Percentiles rank a stretch among this genome's conserved stretches.
Evolutionary conservation across 2,329 filamentous ascomycete genomes (phyloP).

Genomic region (Chaetomium sp.): DNA sequence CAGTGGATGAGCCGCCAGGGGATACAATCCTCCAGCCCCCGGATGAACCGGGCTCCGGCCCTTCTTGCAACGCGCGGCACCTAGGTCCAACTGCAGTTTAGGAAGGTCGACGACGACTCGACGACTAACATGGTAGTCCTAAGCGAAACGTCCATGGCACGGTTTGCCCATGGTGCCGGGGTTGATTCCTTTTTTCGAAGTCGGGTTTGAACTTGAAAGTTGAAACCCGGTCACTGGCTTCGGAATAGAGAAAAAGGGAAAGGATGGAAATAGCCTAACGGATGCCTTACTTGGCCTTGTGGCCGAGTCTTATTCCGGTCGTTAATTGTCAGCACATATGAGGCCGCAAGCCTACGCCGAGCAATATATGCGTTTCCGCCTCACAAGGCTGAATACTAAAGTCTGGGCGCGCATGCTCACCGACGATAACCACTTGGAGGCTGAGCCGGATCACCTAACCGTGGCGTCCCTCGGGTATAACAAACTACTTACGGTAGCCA

Average conservation of each 20-base stretch:
- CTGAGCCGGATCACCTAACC: neutral
- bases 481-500: too few species aligned
- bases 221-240: neutral
- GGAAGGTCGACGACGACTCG: neutral
- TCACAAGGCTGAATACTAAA: neutral
- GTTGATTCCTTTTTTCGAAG: neutral
- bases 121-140: neutral
- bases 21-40: neutral
- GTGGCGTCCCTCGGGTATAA: neutral
- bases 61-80: neutral
- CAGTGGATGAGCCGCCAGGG: neutral
- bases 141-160: neutral
- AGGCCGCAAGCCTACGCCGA: neutral
- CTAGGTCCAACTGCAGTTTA: neutral
- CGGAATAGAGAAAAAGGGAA: neutral
- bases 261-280: neutral
- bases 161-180: neutral
- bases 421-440: neutral
- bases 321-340: neutral
- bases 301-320: neutral
- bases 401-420: neutral
- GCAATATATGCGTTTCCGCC: neutral
- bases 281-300: neutral
- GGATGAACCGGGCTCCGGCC: neutral
- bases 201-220: neutral